Base-by-base conservation (phyloP, 805 yeast genomes). In the Kazachstania psychrophila region DNA sequence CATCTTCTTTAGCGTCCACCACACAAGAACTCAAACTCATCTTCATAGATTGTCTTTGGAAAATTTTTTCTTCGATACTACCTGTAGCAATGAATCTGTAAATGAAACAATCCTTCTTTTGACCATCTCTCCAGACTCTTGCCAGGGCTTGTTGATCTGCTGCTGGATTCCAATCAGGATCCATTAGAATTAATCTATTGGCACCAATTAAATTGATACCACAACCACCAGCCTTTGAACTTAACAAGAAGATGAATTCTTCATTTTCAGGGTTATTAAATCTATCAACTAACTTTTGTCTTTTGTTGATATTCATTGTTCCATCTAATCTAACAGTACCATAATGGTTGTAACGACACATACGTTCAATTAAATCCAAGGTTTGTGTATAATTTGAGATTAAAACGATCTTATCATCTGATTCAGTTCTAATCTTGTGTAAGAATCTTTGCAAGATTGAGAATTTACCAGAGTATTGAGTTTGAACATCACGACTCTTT, bases 41-140 rank as follows among this genome's bases (percentile, higher is more conserved):
- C 52, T 92, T 92, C 82, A 92, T 88, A 4, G 94, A 79, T 56
- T 92, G 98, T 37, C 98, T 68, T 63, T 92, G 98, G 60, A 83
- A 86, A 23, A 92, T 92, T 60, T 92, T 92, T 52, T 89, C 98
- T 52, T 89, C 98, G 37, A 89, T 92, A 2, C 95, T 77, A 10
- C 98, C 98, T 0, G 97, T 87, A 6, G 94, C 73, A 39, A 89
- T 88, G 48, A 92, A 88, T 47, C 98, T 69, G 59, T 92, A 92
- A 28, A 89, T 92, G 52, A 81, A 89, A 64, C 98, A 92, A 58
- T 84, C 95, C 60, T 89, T 92, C 68, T 84, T 89, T 55, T 89
- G 98, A 0, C 98, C 98, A 62, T 92, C 98, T 69, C 98, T 77
- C 97, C 97, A 92, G 5, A 92, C 95, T 59, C 98, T 73, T 0